Base-by-base conservation (phyloP, 2,329 filamentous ascomycete species). In the Pseudocercospora fijiensis region DNA sequence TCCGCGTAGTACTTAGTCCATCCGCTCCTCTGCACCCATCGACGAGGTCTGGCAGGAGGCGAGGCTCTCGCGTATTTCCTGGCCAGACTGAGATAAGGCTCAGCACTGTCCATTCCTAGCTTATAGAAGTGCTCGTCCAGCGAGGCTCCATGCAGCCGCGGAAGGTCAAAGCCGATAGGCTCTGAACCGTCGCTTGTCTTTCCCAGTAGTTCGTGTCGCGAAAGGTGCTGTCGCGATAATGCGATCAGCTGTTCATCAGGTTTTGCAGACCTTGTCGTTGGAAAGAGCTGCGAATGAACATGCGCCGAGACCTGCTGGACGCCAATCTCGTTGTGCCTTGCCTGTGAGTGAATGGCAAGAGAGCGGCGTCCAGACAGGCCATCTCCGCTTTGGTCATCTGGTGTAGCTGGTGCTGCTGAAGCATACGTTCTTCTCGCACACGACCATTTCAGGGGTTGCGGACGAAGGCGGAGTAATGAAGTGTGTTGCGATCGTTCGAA, bases 51-150 rank as follows among this genome's bases (percentile, higher is more conserved):
- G 76, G 74, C 83, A 0, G 86, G 86, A 26, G 84, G 80, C 57
- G 84, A 83, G 0, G 81, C 82, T 66, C 80, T 80, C 0, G 90
- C 85, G 74, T 96, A 96, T 41, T 87, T 80, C 74, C 91, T 95
- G 1, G 94, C 90, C 67, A 87, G 80, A 5, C 81, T 82, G 51
- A 98, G 77, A 72, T 90, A 97, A 0, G 95, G 94, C 70, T 97
- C 91, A 4, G 92, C 91, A 49, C 89, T 88, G 75, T 97, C 92
- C 75, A 89, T 83, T 24, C 94, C 96, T 9, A 99, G 84, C 74
- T 87, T 92, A 79, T 92, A 83, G 74, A 99, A 99, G 78, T 99
- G 96, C 75, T 98, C 93, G 76, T 99, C 95, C 10, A 99, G 82
- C 0, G 90, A 91, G 28, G 84, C 76, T 13, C 95, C 95, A 65